Conservation (phyloP, 169 alveolate genomes). For the Besnoitia besnoiti region DNA sequence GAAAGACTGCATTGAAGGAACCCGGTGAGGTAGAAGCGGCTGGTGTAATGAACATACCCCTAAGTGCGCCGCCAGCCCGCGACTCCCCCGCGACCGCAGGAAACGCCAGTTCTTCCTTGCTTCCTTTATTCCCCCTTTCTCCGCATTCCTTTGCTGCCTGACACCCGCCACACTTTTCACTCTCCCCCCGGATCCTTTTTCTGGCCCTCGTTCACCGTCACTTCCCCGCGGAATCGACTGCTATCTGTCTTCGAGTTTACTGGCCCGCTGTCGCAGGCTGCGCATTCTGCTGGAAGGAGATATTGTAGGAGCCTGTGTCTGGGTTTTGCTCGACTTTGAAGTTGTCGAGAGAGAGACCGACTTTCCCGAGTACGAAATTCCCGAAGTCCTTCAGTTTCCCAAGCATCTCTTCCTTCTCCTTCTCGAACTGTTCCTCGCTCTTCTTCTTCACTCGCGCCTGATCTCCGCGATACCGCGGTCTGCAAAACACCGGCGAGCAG, state of each 20-base stretch:
- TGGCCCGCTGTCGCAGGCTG: neutral
- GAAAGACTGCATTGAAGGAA: too few species aligned
- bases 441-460: constrained; percentile 58
- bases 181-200: neutral
- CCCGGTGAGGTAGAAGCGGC: too few species aligned
- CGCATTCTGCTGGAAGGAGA: constrained; percentile 87
- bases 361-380: constrained; percentile 91
- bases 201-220: neutral
- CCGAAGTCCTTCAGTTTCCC: constrained; percentile 94
- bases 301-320: constrained; percentile 92
- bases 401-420: constrained; percentile 93
- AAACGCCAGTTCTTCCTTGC: too few species aligned
- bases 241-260: too few species aligned
- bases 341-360: constrained; percentile 93
- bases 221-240: too few species aligned
- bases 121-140: neutral
- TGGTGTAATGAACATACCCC: too few species aligned
- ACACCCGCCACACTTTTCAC: neutral
- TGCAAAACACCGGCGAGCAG: too few species aligned
- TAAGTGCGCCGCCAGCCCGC: too few species aligned
- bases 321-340: constrained; percentile 93
- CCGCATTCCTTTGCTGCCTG: neutral
- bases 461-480: constrained; percentile 68
- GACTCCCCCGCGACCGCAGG: too few species aligned
- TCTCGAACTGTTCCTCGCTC: constrained; percentile 82